Base-by-base conservation (phyloP, 1,284 basidiomycete species). In the Fomes fomentarius region DNA sequence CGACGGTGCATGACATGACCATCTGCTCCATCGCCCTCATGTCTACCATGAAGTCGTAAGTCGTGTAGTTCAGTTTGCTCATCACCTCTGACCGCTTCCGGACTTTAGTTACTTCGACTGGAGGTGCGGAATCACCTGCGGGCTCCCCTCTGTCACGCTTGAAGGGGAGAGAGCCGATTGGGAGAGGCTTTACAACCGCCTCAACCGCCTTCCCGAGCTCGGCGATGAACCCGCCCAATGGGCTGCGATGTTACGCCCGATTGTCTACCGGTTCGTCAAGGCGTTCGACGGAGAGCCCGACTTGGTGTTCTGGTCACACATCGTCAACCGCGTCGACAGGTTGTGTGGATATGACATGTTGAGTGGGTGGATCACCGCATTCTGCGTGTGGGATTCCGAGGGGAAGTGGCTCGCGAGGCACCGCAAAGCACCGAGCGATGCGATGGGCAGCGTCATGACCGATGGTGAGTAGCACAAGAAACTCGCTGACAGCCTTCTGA, bases 81-180 rank as follows among this genome's bases (percentile, higher is more conserved):
- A 7, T 11, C 40, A 4, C 3, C n/a, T 3, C 2, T 15, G n/a
- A 4, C 28, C 3, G 21, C 41, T 24, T 22, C 17, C 19, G 9
- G 10, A 10, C 38, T 22, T 21, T 4, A 61, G 60, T 4, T 77
- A 74, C 53, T 78, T 79, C 60, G 43, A 59, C 4, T 76, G 71
- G 59, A 62, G 37, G 9, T 65, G 71, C 21, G 22, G 22, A 0
- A 59, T 72, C 9, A 43, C 52, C 11, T 81, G 80, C 47, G 79
- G 80, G 0, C 75, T 81, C 17, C 79, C 80, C 1, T 69, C 64
- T 11, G 75, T 82, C 34, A 82, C 78, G 5, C 68, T 83, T 11
- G 69, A 72, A 47, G 76, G 76, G 0, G 64, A 65, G 41, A 69
- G 68, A 47, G 52, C 57, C 10, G 77, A 79, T 60, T 77, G 71